Conservation (phyloP, 805 yeast genomes). For the Peterozyma toletana region DNA sequence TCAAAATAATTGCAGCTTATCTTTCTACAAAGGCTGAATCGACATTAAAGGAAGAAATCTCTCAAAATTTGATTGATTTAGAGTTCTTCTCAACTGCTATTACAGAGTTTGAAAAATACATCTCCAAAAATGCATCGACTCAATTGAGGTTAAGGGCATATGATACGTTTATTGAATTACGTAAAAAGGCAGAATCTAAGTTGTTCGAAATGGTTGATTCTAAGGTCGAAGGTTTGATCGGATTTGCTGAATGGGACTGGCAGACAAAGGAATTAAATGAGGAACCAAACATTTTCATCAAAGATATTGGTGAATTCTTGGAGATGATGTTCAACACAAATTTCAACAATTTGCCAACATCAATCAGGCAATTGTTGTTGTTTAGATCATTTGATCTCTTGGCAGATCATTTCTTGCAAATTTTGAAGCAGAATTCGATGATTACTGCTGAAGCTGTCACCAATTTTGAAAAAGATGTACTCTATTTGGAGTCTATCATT, state of each 20-base stretch:
- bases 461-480: constrained; percentile 75
- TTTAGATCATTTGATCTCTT: constrained; percentile 84
- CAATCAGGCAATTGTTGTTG: constrained; percentile 72
- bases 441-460: constrained; percentile 55
- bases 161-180: constrained; percentile 46
- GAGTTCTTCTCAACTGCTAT: constrained; percentile 81
- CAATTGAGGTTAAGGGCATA: constrained; percentile 31
- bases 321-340: constrained; percentile 83
- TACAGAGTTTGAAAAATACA: constrained; percentile 49
- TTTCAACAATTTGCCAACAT: constrained; percentile 70
- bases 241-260: constrained; percentile 87
- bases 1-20: constrained; percentile 57
- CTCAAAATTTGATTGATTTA: constrained; percentile 82
- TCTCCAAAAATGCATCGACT: constrained; percentile 27
- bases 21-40: constrained; percentile 56
- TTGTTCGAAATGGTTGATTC: constrained; percentile 78
- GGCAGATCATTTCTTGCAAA: constrained; percentile 58
- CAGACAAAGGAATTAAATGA: constrained; percentile 36
- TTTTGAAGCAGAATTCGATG: constrained; percentile 46
- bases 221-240: constrained; percentile 73
- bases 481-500: constrained; percentile 61
- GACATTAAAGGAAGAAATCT: constrained; percentile 79
- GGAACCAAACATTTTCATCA: constrained; percentile 68
- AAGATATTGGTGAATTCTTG: constrained; percentile 79
- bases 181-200: constrained; percentile 70